Base-by-base conservation (phyloP, 768 basidiomycete species). In the Collybiopsis confluens region DNA sequence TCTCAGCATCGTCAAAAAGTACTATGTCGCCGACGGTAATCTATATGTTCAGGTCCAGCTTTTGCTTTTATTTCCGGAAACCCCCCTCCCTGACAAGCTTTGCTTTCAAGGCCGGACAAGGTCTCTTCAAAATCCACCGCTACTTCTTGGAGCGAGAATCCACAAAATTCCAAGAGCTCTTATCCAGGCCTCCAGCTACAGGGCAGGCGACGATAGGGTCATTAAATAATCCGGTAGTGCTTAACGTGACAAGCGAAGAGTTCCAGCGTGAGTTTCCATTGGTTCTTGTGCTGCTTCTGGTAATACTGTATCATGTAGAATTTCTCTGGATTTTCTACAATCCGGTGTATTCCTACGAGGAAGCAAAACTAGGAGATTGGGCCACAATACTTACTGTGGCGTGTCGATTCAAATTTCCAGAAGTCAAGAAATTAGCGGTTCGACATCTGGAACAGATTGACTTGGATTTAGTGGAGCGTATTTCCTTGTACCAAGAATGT, bases 321-420 rank as follows among this genome's bases (percentile, higher is more conserved):
- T 69, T 79, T 51, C 67, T 79, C 2, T 79, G 76, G 75, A 70
- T 79, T 0, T 76, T 79, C 37, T 79, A 79, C 44, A 76, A 78
- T 26, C 69, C 73, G 78, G 27, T 23, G 30, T 42, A 68, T 1
- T 42, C 50, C 6, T 75, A 75, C 41, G 65, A 73, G 2, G 74
- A 73, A 2, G 74, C 73, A 2, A 62, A 73, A 0, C 60, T 67
- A 1, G 65, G 72, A 0, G 71, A 73, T 9, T 79, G 77, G 77
- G 63, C 68, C 1, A 66, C 64, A 8, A 73, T 79, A 24, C 62
- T 79, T 21, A 54, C 52, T 20, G 67, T 79, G 9, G 72, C 77
- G 3, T 68, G 71, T 16, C 64, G 64, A 30, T 79, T 73, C 75
- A 63, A 66, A 0, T 78, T 78, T 56, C 59, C 64, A 48, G 65